Evolutionary conservation across 2,329 filamentous ascomycete genomes (phyloP).

Genomic region (Lachnellula suecica): DNA sequence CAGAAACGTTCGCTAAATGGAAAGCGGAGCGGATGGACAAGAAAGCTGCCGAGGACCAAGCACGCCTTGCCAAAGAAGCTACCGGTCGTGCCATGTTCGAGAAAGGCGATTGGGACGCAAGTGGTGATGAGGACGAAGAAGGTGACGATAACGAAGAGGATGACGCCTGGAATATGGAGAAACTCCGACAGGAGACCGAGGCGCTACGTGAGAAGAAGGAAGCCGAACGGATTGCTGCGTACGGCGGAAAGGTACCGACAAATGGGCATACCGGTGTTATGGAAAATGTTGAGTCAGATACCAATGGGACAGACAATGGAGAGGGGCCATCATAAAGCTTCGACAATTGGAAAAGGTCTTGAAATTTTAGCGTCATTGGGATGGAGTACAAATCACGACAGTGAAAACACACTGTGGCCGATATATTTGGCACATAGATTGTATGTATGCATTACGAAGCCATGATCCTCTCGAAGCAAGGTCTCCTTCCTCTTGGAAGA

Average conservation of each 20-base stretch:
- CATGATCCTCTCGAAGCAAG: not conserved
- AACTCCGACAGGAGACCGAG: constrained; percentile 82
- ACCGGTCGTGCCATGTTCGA: constrained; percentile 95
- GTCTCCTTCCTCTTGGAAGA: no score
- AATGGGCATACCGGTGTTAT: constrained; percentile 19
- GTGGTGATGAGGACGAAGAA: constrained; percentile 52
- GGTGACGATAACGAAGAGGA: constrained; percentile 46
- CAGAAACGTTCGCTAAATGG: constrained; percentile 93
- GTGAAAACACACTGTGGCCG: not conserved
- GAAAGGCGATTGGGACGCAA: constrained; percentile 84
- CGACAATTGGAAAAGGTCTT: constrained; percentile 2
- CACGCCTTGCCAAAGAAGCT: constrained; percentile 87
- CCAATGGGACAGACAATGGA: constrained; percentile 14
- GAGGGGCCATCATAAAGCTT: constrained; percentile 23
- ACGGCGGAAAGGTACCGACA: constrained; percentile 14
- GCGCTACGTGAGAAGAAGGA: constrained; percentile 72
- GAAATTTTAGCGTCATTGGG: constrained; percentile 27
- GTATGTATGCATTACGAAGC: not conserved
- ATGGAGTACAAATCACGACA: constrained; percentile 4
- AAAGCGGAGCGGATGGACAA: constrained; percentile 93
- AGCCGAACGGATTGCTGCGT: constrained; percentile 58
- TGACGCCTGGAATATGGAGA: constrained; percentile 75
- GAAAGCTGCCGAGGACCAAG: constrained; percentile 92
- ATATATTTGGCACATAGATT: not conserved
- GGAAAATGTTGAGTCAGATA: constrained; percentile 16